phyloP scores from a whole-genome alignment of 2,329 filamentous ascomycete genomes.

The Cercospora beticola region DNA sequence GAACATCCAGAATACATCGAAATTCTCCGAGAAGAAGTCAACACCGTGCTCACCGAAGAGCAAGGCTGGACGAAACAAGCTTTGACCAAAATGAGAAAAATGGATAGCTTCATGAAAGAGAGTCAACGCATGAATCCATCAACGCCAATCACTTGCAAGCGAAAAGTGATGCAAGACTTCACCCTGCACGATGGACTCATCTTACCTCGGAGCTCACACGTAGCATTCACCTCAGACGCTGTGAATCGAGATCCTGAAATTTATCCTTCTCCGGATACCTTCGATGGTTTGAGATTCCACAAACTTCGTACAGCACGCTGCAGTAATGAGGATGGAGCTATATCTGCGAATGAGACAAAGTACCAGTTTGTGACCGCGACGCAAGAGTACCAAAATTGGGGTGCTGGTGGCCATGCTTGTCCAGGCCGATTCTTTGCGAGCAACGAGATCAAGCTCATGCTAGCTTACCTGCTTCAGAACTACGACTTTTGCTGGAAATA shows the following conservation, averaged over 20 bases:
- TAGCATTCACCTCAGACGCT: slow-evolving; percentile 16
- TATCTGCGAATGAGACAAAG: slow-evolving; percentile 6
- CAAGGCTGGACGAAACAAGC: slow-evolving; percentile 14
- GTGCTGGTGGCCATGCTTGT: slow-evolving; percentile 33
- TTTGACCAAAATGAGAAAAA: slow-evolving; percentile 16
- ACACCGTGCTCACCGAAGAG: slow-evolving; percentile 10
- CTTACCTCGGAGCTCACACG: slow-evolving; percentile 9
- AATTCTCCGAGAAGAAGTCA: slow-evolving; percentile 14
- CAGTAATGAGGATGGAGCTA: not conserved
- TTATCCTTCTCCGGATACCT: slow-evolving; percentile 7
- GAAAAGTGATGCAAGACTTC: slow-evolving; percentile 13
- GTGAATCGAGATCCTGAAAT: slow-evolving; percentile 14
- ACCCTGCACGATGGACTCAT: slow-evolving; percentile 11
- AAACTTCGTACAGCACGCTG: not conserved
- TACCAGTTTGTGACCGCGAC: slow-evolving; percentile 19
- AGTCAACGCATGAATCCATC: slow-evolving; percentile 20
- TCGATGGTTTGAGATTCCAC: slow-evolving; percentile 18
- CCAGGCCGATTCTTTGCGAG: slow-evolving; percentile 36
- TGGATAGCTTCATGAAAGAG: slow-evolving; percentile 23
- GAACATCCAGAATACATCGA: slow-evolving; percentile 16
- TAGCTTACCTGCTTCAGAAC: slow-evolving; percentile 32
- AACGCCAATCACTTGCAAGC: slow-evolving; percentile 15
- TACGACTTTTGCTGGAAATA: slow-evolving; percentile 32
- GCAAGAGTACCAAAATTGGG: slow-evolving; percentile 28
- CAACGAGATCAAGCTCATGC: slow-evolving; percentile 33